These are phyloP conservation scores for Lactarius trivialis DNA, from an alignment of 768 basidiomycete species.

Conservation along the genomic window DNA sequence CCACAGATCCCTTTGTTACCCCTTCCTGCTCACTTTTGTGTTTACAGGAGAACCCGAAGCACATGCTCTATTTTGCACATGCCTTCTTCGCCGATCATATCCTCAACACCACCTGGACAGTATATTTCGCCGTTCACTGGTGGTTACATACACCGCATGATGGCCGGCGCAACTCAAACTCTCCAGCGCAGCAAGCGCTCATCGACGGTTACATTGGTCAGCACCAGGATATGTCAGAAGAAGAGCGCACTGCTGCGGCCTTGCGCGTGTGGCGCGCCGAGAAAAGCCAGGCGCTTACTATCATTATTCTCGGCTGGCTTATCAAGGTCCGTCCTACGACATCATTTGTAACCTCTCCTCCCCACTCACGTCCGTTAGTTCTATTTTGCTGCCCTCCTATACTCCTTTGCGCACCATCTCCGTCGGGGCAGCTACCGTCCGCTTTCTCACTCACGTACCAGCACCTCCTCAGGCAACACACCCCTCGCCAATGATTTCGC, in stretches of 20 bases:
- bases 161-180: constrained; percentile 72
- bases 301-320: constrained; percentile 81
- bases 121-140: constrained; percentile 86
- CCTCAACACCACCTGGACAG: constrained; percentile 85
- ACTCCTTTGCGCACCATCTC: constrained; percentile 90
- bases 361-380: constrained; percentile 42
- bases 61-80: constrained; percentile 85
- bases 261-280: constrained; percentile 85
- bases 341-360: background rate
- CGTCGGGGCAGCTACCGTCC: constrained; percentile 86
- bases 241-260: constrained; percentile 65
- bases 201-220: constrained; percentile 44
- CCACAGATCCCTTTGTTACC: constrained; percentile 3
- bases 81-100: constrained; percentile 89
- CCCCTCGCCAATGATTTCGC: constrained; percentile 29
- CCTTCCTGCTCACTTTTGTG: constrained; percentile 10
- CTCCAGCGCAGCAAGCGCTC: constrained; percentile 81
- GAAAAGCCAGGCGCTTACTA: constrained; percentile 69
- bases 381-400: constrained; percentile 85
- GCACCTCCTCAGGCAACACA: background rate
- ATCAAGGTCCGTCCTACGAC: constrained; percentile 57
- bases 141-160: constrained; percentile 92
- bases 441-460: constrained; percentile 45
- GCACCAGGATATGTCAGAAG: constrained; percentile 50
- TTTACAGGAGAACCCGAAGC: constrained; percentile 77